Base-by-base conservation (phyloP, 2,329 filamentous ascomycete genomes). In the Colletotrichum phormii region DNA sequence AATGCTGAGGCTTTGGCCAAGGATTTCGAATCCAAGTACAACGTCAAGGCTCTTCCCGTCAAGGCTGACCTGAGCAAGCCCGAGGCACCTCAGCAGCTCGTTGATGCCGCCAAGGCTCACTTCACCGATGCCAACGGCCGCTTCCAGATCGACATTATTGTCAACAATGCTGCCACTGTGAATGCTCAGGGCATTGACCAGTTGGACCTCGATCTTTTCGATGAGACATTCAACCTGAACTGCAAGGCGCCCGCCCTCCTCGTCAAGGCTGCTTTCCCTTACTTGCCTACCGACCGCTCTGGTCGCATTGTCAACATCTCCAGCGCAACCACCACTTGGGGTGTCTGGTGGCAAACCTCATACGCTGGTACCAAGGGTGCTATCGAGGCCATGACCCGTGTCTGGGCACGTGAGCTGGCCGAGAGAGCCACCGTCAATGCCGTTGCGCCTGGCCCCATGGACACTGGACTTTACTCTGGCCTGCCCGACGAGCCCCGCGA, bases 131-230 rank as follows among this genome's bases (percentile, higher is more conserved):
- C 87, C 26, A 83, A 74, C 75, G 71, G 77, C 61, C 75, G 64
- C 7, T 89, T 95, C 80, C 90, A 92, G 78, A 88, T 97, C 78
- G 94, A 97, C 83, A 94, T 97, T 74, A 85, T 97, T 66, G 86
- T 97, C 85, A 97, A 97, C 88, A 97, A 97, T 81, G 95, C 95
- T 35, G 95, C 94, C 63, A 84, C 91, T 4, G 85, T 89, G 33
- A 80, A 84, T 33, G 83, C 93, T 24, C 87, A 89, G 64, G 89
- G 93, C 26, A 89, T 94, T 73, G 88, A 88, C 7, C 79, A 86
- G 6, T 12, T 72, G 53, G 60, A 72, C 8, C 37, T 72, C 37
- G 86, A 87, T 13, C 89, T 95, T 78, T 97, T 95, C 83, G 87
- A 91, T 51, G 85, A 88, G 75, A 90, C 93, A 64, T 97, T 94